Percentiles rank a stretch among this genome's conserved stretches.
Evolutionary conservation across 2,329 filamentous ascomycete species (phyloP).

Genomic region (Fusarium sp.): DNA sequence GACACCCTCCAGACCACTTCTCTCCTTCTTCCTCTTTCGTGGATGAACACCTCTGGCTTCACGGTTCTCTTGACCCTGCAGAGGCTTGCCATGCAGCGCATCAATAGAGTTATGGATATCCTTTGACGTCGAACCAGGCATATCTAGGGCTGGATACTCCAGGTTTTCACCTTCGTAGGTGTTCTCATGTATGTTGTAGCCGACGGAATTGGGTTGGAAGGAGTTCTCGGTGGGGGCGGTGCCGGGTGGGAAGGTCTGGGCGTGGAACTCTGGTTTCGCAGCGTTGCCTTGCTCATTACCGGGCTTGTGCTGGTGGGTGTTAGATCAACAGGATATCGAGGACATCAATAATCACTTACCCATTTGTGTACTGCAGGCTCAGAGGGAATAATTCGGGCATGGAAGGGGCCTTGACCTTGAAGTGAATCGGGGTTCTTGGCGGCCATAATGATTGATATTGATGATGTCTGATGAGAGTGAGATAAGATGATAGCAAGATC

Average conservation of each 20-base stretch:
- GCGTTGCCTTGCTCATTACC: constrained; percentile 2
- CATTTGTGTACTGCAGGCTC: neutral
- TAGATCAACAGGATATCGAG: fast-evolving
- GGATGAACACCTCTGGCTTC: constrained; percentile 7
- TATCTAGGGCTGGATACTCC: neutral
- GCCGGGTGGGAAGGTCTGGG: neutral
- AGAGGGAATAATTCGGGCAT: neutral
- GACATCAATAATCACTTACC: fast-evolving
- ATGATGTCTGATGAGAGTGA: neutral
- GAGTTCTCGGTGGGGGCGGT: neutral
- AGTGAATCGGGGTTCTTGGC: neutral
- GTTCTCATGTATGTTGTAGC: neutral
- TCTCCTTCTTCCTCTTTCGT: constrained; percentile 11
- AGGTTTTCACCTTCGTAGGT: neutral
- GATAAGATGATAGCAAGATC: fast-evolving
- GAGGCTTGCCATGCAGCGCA: neutral
- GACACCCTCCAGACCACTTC: neutral
- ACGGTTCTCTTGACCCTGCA: constrained; percentile 2
- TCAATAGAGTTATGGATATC: constrained; percentile 6
- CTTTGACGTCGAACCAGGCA: constrained; percentile 3
- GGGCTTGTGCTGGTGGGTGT: neutral
- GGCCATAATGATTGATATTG: neutral
- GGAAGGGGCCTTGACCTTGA: neutral
- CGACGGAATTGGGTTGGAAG: neutral
- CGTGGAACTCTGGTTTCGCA: neutral